phyloP scores from a whole-genome alignment of 768 basidiomycete genomes.

The Crucibulum laeve region DNA sequence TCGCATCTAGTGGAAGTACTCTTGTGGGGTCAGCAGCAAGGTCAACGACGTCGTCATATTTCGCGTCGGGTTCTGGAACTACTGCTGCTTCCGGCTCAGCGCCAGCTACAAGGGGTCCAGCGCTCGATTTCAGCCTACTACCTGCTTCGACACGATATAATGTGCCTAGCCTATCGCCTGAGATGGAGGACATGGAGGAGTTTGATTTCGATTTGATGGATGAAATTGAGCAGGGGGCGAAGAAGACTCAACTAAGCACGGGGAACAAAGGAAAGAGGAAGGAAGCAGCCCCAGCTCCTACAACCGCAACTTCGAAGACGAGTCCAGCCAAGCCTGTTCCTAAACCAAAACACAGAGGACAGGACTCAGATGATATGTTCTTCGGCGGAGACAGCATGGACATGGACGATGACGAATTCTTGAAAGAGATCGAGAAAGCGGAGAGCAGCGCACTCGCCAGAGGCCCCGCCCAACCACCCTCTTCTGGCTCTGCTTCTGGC shows the following conservation, averaged over 20 bases:
- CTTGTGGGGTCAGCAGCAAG: not conserved
- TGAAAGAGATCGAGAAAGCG: too few relatives aligned
- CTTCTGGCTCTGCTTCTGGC: too few relatives aligned
- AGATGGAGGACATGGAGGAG: slow-evolving; percentile 8
- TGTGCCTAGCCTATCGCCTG: not conserved
- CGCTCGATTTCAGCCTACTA: not conserved
- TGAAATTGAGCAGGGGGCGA: slow-evolving; percentile 14
- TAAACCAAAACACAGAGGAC: too few relatives aligned
- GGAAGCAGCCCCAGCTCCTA: slow-evolving; percentile 3
- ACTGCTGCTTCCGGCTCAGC: slow-evolving; percentile 1
- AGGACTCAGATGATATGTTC: too few relatives aligned
- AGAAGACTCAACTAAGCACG: too few relatives aligned
- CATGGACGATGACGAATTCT: too few relatives aligned
- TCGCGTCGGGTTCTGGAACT: slow-evolving; percentile 4
- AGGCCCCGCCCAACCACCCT: too few relatives aligned
- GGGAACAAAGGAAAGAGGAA: too few relatives aligned
- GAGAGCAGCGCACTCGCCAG: too few relatives aligned
- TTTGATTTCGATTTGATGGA: slow-evolving; percentile 25
- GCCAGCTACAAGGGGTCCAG: not conserved
- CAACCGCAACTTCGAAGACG: not conserved
- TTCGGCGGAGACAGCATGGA: too few relatives aligned
- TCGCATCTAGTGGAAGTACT: not conserved
- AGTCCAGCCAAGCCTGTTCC: too few relatives aligned
- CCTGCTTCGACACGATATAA: not conserved
- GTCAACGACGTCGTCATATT: slow-evolving; percentile 13